Evolutionary conservation across 78 protist species (phyloP).

Genomic region (Guillardia theta): DNA sequence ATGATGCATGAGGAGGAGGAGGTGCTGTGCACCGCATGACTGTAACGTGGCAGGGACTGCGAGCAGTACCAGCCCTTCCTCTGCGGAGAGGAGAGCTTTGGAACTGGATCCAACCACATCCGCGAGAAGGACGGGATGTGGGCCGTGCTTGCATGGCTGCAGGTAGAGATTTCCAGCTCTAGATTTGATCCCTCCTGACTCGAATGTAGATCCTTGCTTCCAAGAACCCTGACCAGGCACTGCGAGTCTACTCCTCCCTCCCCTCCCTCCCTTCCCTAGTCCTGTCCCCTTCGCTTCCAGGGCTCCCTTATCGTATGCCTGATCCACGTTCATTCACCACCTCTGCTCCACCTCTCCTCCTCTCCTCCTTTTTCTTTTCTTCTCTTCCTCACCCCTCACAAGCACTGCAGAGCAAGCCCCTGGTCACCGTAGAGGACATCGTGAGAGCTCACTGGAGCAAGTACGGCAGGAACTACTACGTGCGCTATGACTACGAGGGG

Average conservation of each 20-base stretch:
- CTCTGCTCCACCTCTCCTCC: no score
- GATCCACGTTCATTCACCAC: no score
- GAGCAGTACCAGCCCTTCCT: conserved; percentile 46
- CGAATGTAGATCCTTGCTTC: conserved; percentile 30
- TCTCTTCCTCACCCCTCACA: no score
- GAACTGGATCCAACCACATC: conserved; percentile 93
- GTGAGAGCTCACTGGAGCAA: conserved; percentile 78
- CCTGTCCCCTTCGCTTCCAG: no score
- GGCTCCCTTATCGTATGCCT: no score
- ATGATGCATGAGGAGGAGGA: neutral
- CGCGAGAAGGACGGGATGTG: conserved; percentile 97
- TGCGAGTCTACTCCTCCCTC: no score
- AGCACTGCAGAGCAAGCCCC: neutral
- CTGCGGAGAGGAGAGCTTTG: conserved; percentile 97
- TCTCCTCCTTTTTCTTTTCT: no score
- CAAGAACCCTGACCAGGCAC: conserved; percentile 33
- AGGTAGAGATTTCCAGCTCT: conserved; percentile 45
- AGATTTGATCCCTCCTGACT: no score
- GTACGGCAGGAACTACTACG: conserved; percentile 91
- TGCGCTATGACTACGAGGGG: conserved; percentile 48
- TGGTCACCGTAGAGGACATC: conserved; percentile 75
- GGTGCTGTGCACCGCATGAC: neutral
- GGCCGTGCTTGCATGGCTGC: conserved; percentile 82
- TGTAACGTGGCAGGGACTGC: neutral
- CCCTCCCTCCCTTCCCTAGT: no score